These are phyloP conservation scores for Starmerella lactis-condensi DNA, from an alignment of 805 yeast genomes.

Conservation along the genomic window DNA sequence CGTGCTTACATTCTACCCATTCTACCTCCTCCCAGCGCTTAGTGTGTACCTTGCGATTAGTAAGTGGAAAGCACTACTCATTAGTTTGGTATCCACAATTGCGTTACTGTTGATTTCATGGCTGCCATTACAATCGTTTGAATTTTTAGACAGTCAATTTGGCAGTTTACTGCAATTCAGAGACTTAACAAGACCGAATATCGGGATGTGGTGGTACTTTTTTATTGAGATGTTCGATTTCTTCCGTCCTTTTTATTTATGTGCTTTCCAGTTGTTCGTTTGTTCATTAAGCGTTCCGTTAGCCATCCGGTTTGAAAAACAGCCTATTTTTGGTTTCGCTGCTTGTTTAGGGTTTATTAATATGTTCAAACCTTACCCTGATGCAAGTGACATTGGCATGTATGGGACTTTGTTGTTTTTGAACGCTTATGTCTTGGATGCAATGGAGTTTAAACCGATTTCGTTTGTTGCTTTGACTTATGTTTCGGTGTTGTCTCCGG, in stretches of 20 bases:
- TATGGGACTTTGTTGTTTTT: slow-evolving; percentile 33
- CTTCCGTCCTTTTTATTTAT: slow-evolving; percentile 64
- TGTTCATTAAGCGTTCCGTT: slow-evolving; percentile 54
- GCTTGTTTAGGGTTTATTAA: slow-evolving; percentile 34
- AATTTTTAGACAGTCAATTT: slow-evolving; percentile 36
- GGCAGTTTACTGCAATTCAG: slow-evolving; percentile 35
- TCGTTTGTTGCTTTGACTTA: slow-evolving; percentile 37
- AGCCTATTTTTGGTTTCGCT: slow-evolving; percentile 41
- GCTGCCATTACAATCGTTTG: slow-evolving; percentile 19
- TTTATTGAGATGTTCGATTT: slow-evolving; percentile 88
- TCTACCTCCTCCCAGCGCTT: slow-evolving; percentile 44
- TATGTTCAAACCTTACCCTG: slow-evolving; percentile 71
- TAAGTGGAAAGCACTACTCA: background rate
- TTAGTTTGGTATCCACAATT: slow-evolving; percentile 2
- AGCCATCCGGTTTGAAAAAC: slow-evolving; percentile 42
- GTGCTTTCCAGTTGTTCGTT: slow-evolving; percentile 63
- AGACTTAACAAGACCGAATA: slow-evolving; percentile 59
- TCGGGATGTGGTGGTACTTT: slow-evolving; percentile 98
- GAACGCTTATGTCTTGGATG: slow-evolving; percentile 25
- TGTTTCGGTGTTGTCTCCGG: slow-evolving; percentile 50
- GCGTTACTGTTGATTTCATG: slow-evolving; percentile 17
- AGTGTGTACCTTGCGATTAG: slow-evolving; percentile 16
- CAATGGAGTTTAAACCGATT: slow-evolving; percentile 32
- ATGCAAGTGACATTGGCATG: slow-evolving; percentile 55
- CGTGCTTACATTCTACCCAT: slow-evolving; percentile 44